Evolutionary conservation across 2,329 filamentous ascomycete species (phyloP), one percentile per base, ranked within the genome.

Genomic region (Colletotrichum liaoningense): DNA sequence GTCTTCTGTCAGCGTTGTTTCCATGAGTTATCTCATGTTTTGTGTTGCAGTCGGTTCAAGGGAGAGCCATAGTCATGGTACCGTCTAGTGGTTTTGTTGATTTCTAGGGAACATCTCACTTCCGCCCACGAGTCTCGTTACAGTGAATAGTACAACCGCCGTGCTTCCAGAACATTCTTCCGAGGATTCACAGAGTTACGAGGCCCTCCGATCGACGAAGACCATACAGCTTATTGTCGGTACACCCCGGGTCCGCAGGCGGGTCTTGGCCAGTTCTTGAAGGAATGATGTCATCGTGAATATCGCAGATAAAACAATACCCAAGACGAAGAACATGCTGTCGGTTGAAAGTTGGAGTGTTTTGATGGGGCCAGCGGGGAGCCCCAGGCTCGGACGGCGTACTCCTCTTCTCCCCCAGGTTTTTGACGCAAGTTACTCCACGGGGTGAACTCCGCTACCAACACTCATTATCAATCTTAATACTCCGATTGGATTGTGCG

Each of bases 401-500:
- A 19, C 14, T 19, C 33, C 28, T 57, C 26, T 12, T 38, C 30
- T 46, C 49, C 54, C 19, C 38, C 42, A 3, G 26, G 12, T 54
- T 54, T 16, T 62, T 30, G 22, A 46, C 57, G 22, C 24, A 57
- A 60, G 49, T 38, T 54, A 16, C 65, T 35, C 65, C 56, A 38
- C 65, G 33, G 33, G 30, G 38, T 19, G 28, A 19, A 28, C 24
- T 54, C 24, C 33, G 24, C 12, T 24, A 16, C 5, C 54, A 6
- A 35, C 58, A 28, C 6, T 33, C 12, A 33, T 69, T 46, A 42
- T 69, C 57, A 69, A 69, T 56, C 49, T 63, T 11, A 3, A 24
- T 16, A 30, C 11, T 63, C 19, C 24, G 33, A 69, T 63, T 69
- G 66, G 66, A 33, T 19, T 49, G 33, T 9, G 28, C 16, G 38